A percentile compares a stretch with the other conserved stretches of the same genome.
These are phyloP conservation scores for Gossypium mustelinum DNA, from an alignment of 345 rosid genomes.

Conservation along the genomic window DNA sequence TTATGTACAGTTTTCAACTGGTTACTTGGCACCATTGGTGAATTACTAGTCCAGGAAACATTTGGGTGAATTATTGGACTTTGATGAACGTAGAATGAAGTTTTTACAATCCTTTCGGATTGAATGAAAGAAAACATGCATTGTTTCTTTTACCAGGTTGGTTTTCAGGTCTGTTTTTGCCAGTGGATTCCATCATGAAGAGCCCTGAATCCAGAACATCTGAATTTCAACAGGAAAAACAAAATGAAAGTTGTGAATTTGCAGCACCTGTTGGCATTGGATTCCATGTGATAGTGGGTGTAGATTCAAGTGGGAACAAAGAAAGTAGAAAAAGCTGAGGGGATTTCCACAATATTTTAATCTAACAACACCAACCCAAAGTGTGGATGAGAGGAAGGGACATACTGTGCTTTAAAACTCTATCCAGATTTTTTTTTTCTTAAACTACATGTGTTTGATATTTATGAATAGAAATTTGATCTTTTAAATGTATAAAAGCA, in stretches of 20 bases:
- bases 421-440: too few relatives aligned
- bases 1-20: too few relatives aligned
- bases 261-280: background rate
- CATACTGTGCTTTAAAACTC: too few relatives aligned
- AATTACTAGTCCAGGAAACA: too few relatives aligned
- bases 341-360: background rate
- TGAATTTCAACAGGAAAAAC: background rate
- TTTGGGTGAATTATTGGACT: too few relatives aligned
- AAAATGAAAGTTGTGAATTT: background rate
- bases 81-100: too few relatives aligned
- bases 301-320: background rate
- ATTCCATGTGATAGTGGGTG: background rate
- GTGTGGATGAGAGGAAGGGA: background rate
- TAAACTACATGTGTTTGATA: background rate
- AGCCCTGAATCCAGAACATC: background rate
- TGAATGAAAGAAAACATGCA: too few relatives aligned
- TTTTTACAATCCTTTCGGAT: too few relatives aligned
- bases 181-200: background rate
- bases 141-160: background rate
- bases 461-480: too few relatives aligned
- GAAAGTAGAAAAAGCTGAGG: background rate
- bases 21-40: too few relatives aligned
- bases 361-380: background rate
- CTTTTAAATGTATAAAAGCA: too few relatives aligned
- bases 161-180: background rate